These are phyloP conservation scores for Suillus americanus DNA, from an alignment of 768 basidiomycete species.

Conservation along the genomic window DNA sequence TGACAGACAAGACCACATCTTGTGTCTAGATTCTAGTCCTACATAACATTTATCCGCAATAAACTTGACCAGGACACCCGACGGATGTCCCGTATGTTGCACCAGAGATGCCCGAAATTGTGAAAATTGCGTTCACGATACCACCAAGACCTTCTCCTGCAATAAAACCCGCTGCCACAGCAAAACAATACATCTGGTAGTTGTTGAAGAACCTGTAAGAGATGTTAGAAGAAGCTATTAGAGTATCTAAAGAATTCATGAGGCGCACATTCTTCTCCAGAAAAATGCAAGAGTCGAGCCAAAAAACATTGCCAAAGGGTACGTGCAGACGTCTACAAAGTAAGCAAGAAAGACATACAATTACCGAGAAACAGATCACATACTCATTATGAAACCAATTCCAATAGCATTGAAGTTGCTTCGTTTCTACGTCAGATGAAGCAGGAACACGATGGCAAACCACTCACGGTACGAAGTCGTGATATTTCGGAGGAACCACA, in stretches of 20 bases:
- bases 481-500: conserved; percentile 24
- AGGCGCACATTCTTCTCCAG: conserved; percentile 12
- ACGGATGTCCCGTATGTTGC: conserved; percentile 21
- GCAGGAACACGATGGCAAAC: neutral
- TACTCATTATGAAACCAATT: conserved; percentile 18
- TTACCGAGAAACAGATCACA: neutral
- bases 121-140: conserved; percentile 27
- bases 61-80: conserved; percentile 21
- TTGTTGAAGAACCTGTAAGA: conserved; percentile 7
- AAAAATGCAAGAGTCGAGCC: conserved; percentile 14
- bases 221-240: neutral
- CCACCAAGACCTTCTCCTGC: conserved; percentile 38
- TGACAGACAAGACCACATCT: neutral
- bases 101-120: conserved; percentile 26
- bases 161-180: conserved; percentile 36
- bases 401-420: conserved; percentile 30
- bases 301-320: conserved; percentile 13
- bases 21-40: neutral
- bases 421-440: neutral
- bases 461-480: conserved; percentile 20
- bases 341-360: neutral
- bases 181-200: conserved; percentile 29
- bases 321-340: conserved; percentile 11
- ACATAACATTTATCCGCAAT: conserved; percentile 19
- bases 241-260: neutral